phyloP scores from a whole-genome alignment of 2,329 filamentous ascomycete genomes.

The Tympanopsis confertula region DNA sequence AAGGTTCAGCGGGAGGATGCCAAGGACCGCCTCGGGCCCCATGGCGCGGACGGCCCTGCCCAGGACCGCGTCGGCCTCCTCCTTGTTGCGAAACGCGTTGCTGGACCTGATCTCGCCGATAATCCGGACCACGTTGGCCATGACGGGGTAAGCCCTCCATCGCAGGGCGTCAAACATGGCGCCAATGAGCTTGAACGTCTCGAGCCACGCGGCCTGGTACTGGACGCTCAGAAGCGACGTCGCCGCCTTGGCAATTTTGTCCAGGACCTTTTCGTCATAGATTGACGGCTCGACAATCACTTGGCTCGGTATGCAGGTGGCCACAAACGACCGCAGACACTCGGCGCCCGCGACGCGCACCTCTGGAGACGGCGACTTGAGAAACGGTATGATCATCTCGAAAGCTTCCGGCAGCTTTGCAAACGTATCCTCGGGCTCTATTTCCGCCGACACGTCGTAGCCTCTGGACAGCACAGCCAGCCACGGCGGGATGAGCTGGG shows the following conservation, averaged over 20 bases:
- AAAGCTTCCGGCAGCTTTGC: slow-evolving; percentile 80
- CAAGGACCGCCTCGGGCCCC: slow-evolving; percentile 75
- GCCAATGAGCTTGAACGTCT: slow-evolving; percentile 80
- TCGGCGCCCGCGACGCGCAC: slow-evolving; percentile 90
- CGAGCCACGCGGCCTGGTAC: slow-evolving; percentile 87
- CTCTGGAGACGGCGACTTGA: slow-evolving; percentile 80
- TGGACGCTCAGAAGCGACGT: slow-evolving; percentile 73
- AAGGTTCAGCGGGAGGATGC: slow-evolving; percentile 77
- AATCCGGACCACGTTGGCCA: slow-evolving; percentile 63
- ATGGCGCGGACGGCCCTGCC: slow-evolving; percentile 79
- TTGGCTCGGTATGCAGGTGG: slow-evolving; percentile 74
- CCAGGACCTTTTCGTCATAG: slow-evolving; percentile 80
- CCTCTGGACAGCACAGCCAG: slow-evolving; percentile 88
- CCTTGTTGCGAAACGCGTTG: slow-evolving; percentile 82
- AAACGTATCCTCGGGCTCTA: slow-evolving; percentile 84
- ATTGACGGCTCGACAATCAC: slow-evolving; percentile 81
- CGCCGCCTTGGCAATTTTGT: slow-evolving; percentile 64
- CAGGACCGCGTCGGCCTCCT: slow-evolving; percentile 83
- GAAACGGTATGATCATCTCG: slow-evolving; percentile 64
- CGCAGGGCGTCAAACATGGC: slow-evolving; percentile 78
- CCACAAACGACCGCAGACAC: slow-evolving; percentile 84
- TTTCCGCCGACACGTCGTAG: slow-evolving; percentile 83
- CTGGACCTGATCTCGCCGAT: slow-evolving; percentile 81
- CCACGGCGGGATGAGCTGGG: slow-evolving; percentile 89
- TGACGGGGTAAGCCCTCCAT: slow-evolving; percentile 72